Conservation (phyloP, 2,329 filamentous ascomycete genomes). For the Pseudocercospora fijiensis region DNA sequence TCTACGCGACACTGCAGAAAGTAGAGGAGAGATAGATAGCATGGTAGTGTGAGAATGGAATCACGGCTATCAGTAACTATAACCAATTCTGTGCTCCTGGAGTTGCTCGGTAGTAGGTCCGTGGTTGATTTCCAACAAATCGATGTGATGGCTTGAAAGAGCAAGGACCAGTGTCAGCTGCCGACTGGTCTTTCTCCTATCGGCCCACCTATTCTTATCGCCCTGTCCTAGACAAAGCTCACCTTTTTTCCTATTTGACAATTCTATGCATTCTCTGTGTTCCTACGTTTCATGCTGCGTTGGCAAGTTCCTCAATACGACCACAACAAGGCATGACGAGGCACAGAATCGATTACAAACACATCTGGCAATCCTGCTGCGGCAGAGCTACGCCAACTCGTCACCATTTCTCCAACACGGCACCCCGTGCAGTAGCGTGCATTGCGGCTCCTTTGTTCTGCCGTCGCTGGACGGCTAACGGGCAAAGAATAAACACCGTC, state of each 20-base stretch:
- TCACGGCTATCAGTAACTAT: background rate
- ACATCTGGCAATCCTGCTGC: background rate
- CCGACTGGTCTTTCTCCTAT: background rate
- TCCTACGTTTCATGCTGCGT: background rate
- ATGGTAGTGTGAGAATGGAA: background rate
- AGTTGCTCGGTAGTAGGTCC: background rate
- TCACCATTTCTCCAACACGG: background rate
- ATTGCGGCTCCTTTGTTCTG: background rate
- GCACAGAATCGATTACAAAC: background rate
- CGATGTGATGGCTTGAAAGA: conserved; percentile 1
- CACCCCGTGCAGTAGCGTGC: background rate
- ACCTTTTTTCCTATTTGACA: conserved; percentile 2
- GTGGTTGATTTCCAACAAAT: conserved; percentile 3
- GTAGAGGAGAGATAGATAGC: background rate
- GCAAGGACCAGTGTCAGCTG: background rate
- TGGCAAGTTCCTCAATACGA: background rate
- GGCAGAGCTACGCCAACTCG: background rate
- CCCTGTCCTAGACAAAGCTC: background rate
- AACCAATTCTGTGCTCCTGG: background rate
- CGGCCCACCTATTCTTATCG: background rate
- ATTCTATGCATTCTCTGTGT: background rate
- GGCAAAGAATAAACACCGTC: background rate
- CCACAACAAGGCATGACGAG: background rate
- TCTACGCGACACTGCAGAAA: background rate
- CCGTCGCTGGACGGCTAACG: background rate